Evolutionary conservation across 2,329 filamentous ascomycete species (phyloP), one percentile per base, ranked within the genome.

Genomic region (Tolypocladium amazonense): DNA sequence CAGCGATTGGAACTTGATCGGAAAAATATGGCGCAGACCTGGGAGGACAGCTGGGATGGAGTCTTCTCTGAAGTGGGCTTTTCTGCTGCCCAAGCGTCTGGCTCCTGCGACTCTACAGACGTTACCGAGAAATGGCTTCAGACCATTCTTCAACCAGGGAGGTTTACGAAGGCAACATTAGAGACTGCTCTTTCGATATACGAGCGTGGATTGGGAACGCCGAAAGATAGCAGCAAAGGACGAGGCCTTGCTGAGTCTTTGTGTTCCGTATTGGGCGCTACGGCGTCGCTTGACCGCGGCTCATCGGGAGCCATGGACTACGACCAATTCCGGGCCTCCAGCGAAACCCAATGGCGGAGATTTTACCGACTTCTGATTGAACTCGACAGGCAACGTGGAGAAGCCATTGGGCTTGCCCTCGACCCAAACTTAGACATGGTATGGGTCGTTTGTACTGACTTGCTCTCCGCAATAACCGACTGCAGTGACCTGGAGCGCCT

Each of bases 301-400:
- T 76, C 84, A 12, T 80, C 84, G 18, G 85, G 85, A 18, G 82
- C 81, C 35, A 84, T 90, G 73, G 88, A 95, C 67, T 90, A 90
- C 65, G 85, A 88, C 30, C 81, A 87, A 60, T 94, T 92, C 70
- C 83, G 88, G 60, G 77, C 80, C 39, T 86, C 90, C 38, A 86
- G 88, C 58, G 88, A 94, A 69, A 81, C 83, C 14, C 92, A 96
- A 71, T 99, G 94, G 94, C 86, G 89, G 63, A 85, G 89, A 57
- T 96, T 96, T 73, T 96, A 92, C 76, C 86, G 92, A 38, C 81
- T 97, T 23, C 81, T 96, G 23, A 81, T 89, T 15, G 92, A 96
- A 70, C 77, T 99, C 47, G 92, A 97, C 70, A 92, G 89, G 67
- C 88, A 90, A 67, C 83, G 92, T 68, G 88, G 89, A 23, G 92